A percentile compares a stretch with the other conserved stretches of the same genome.
Evolutionary conservation across 371 early-diverging fungal species (phyloP).

Genomic region (Apophysomyces variabilis): DNA sequence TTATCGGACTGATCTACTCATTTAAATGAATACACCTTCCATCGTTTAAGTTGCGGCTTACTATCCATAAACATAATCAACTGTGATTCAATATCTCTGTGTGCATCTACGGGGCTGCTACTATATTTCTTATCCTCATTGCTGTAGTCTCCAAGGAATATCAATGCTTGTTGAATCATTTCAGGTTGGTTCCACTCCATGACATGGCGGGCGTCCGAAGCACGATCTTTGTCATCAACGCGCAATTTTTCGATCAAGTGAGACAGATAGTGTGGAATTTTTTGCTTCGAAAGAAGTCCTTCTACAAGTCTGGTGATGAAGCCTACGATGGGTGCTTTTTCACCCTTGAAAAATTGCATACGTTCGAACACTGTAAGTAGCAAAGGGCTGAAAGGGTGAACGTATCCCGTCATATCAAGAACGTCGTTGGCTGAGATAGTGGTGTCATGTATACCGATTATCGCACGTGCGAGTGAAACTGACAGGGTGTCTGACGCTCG

Average conservation of each 20-base stretch:
- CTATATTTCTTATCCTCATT: background rate
- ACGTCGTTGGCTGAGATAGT: constrained; percentile 10
- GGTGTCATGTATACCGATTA: constrained; percentile 16
- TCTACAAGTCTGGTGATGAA: constrained; percentile 44
- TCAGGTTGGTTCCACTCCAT: constrained; percentile 19
- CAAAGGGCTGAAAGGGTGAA: constrained; percentile 64
- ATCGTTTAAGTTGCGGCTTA: constrained; percentile 6
- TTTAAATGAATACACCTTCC: background rate
- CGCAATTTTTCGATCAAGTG: background rate
- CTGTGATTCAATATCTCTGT: background rate
- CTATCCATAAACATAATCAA: constrained; percentile 13
- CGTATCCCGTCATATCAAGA: constrained; percentile 16
- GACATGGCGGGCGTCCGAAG: background rate
- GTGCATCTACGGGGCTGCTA: background rate
- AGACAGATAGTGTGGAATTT: constrained; percentile 33
- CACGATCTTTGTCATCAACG: background rate
- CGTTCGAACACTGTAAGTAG: constrained; percentile 59
- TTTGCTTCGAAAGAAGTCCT: constrained; percentile 42
- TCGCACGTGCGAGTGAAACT: background rate
- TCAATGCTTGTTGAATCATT: constrained; percentile 24
- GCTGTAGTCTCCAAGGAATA: constrained; percentile 18
- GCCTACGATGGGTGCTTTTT: constrained; percentile 39
- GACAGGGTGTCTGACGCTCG: background rate
- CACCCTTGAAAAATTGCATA: constrained; percentile 46
- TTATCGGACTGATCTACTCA: constrained; percentile 12